phyloP scores from a whole-genome alignment of 2,329 filamentous ascomycete species.

The Nothophaeocryptopus gaeumannii region DNA sequence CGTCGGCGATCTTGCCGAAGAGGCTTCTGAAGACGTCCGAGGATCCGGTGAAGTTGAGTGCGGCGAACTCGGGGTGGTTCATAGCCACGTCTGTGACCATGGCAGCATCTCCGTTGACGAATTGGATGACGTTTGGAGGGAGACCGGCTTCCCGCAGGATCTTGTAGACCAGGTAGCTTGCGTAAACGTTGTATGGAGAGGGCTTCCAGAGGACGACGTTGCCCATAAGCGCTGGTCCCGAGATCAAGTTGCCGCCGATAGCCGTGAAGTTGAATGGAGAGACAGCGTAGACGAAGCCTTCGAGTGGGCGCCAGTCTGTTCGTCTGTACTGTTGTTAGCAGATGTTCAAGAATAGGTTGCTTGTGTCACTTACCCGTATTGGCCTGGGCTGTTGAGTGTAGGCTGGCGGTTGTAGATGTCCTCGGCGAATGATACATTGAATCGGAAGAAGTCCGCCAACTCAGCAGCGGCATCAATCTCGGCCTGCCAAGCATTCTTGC shows the following conservation, averaged over 20 bases:
- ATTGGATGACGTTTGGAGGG: slow-evolving; percentile 83
- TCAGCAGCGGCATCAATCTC: slow-evolving; percentile 95
- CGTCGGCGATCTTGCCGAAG: slow-evolving; percentile 78
- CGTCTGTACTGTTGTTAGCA: slow-evolving; percentile 40
- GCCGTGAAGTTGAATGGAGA: slow-evolving; percentile 96
- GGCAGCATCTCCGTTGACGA: slow-evolving; percentile 80
- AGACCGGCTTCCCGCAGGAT: slow-evolving; percentile 90
- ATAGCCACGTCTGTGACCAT: slow-evolving; percentile 76
- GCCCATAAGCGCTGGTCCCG: slow-evolving; percentile 78
- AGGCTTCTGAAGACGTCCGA: slow-evolving; percentile 84
- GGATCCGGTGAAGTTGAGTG: slow-evolving; percentile 88
- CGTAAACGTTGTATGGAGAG: slow-evolving; percentile 76
- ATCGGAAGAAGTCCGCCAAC: slow-evolving; percentile 79
- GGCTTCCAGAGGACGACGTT: slow-evolving; percentile 97
- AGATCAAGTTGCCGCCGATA: slow-evolving; percentile 80
- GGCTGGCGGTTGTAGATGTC: slow-evolving; percentile 86
- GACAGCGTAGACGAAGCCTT: slow-evolving; percentile 92
- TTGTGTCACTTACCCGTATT: slow-evolving; percentile 64
- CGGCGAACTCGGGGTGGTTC: slow-evolving; percentile 73
- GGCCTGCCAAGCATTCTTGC: slow-evolving; percentile 96
- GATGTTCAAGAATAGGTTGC: no score
- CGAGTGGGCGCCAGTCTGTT: slow-evolving; percentile 80
- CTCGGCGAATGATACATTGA: slow-evolving; percentile 89
- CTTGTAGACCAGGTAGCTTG: slow-evolving; percentile 83
- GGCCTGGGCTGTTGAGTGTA: slow-evolving; percentile 71